Evolutionary conservation across 352 stramenopile species (phyloP).

Genomic region (Globisporangium lucens): DNA sequence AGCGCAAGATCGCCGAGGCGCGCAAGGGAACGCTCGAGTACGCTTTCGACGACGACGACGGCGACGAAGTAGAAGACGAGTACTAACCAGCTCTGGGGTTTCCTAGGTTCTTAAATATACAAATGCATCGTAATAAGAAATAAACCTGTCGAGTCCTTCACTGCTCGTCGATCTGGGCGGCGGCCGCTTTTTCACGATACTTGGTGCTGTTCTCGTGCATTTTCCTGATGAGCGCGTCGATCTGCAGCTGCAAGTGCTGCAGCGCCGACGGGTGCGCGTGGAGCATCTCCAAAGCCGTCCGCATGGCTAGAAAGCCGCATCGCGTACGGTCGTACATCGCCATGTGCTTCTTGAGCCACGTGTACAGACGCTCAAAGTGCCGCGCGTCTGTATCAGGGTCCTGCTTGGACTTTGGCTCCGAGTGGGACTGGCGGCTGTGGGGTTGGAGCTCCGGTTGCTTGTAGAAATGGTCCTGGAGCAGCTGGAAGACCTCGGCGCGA

Average conservation of each 20-base stretch:
- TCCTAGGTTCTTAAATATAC: not conserved
- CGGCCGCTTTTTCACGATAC: slow-evolving; percentile 37
- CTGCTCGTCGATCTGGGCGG: slow-evolving; percentile 23
- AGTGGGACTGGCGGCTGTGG: not conserved
- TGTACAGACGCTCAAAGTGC: slow-evolving; percentile 66
- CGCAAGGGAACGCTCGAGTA: slow-evolving; percentile 32
- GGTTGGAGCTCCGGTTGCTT: not conserved
- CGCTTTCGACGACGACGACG: slow-evolving; percentile 24
- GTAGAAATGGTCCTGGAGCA: slow-evolving; percentile 55
- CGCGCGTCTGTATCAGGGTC: slow-evolving; percentile 29
- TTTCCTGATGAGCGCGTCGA: slow-evolving; percentile 40
- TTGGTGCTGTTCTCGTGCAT: slow-evolving; percentile 44
- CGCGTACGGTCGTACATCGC: slow-evolving; percentile 37
- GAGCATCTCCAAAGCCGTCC: slow-evolving; percentile 42
- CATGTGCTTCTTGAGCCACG: slow-evolving; percentile 74
- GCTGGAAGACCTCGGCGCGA: slow-evolving; percentile 42
- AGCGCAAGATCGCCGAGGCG: slow-evolving; percentile 28
- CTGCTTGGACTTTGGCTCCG: not conserved
- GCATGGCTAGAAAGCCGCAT: slow-evolving; percentile 33
- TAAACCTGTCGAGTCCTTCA: too few species aligned
- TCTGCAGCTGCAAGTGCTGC: slow-evolving; percentile 42
- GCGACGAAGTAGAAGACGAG: not conserved
- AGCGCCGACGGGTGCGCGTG: slow-evolving; percentile 38
- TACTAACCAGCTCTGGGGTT: not conserved
- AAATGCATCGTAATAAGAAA: not conserved